A percentile compares a stretch with the other conserved stretches of the same genome.
phyloP scores from a whole-genome alignment of 768 basidiomycete genomes.

The Podaxis sp. region DNA sequence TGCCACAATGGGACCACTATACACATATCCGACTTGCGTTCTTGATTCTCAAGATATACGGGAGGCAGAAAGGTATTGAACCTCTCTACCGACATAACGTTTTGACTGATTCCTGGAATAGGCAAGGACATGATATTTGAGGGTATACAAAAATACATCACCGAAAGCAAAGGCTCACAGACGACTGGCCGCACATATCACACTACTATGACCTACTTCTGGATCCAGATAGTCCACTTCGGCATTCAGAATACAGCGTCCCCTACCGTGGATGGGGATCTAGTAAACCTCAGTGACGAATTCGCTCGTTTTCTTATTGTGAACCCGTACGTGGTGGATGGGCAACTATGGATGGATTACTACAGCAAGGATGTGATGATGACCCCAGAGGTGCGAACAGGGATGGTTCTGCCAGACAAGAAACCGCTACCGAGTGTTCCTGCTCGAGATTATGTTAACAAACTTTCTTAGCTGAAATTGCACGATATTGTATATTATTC shows the following conservation, averaged over 20 bases:
- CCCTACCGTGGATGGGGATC: constrained; percentile 2
- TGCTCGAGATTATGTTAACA: constrained; percentile 25
- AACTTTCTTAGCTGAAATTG: not conserved
- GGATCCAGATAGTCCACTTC: constrained; percentile 50
- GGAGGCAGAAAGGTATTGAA: constrained; percentile 39
- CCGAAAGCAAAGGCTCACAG: constrained; percentile 32
- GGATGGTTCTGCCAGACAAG: constrained; percentile 47
- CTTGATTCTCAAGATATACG: constrained; percentile 37
- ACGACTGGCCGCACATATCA: constrained; percentile 40
- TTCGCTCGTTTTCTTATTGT: constrained; percentile 38
- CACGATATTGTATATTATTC: too few relatives aligned
- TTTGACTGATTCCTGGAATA: constrained; percentile 16
- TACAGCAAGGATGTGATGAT: constrained; percentile 45
- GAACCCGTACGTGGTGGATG: constrained; percentile 42
- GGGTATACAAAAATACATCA: constrained; percentile 40
- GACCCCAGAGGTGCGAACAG: constrained; percentile 35
- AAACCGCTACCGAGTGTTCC: constrained; percentile 42
- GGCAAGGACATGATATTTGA: constrained; percentile 46
- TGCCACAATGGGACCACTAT: constrained; percentile 50
- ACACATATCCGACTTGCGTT: constrained; percentile 46
- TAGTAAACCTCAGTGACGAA: constrained; percentile 19
- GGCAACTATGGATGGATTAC: constrained; percentile 42
- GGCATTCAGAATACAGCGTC: constrained; percentile 39
- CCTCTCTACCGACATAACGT: not conserved
- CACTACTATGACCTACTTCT: constrained; percentile 50